Evolutionary conservation across 192 early-diverging fungal genomes (phyloP).

Genomic region (Chytriomyces hyalinus): DNA sequence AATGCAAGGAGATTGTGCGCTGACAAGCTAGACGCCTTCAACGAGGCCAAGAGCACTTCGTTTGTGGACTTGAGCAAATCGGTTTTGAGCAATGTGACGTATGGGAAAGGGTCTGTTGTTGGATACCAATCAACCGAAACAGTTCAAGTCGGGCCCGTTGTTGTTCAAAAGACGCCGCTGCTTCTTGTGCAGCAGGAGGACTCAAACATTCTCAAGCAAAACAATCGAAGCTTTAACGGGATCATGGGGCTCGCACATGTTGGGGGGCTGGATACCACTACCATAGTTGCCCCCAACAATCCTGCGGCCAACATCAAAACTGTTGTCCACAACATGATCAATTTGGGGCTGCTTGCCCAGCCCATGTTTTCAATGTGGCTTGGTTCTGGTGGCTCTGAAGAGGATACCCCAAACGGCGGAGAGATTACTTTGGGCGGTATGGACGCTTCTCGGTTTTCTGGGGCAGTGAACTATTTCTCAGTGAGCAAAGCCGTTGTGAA

Average conservation of each 20-base stretch:
- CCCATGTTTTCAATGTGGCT: conserved; percentile 13
- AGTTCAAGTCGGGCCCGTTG: background rate
- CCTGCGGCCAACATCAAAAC: background rate
- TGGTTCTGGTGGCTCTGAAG: background rate
- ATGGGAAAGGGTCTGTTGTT: conserved; percentile 16
- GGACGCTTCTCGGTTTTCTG: background rate
- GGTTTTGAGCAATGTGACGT: conserved; percentile 8
- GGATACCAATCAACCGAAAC: conserved; percentile 7
- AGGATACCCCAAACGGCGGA: background rate
- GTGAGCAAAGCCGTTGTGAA: background rate
- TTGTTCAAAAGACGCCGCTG: background rate
- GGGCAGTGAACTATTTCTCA: background rate
- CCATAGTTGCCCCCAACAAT: background rate
- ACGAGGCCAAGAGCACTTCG: background rate
- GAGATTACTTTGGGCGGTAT: background rate
- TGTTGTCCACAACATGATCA: background rate
- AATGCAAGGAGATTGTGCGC: background rate
- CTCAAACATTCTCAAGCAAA: background rate
- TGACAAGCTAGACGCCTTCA: conserved; percentile 1
- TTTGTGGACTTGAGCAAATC: background rate
- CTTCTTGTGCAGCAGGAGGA: conserved; percentile 6
- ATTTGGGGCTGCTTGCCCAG: background rate
- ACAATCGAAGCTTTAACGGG: conserved; percentile 1
- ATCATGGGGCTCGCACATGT: conserved; percentile 17
- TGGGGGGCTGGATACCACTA: background rate